Evolutionary conservation across 2,329 filamentous ascomycete genomes (phyloP).

Genomic region (Plectosphaerella plurivora): DNA sequence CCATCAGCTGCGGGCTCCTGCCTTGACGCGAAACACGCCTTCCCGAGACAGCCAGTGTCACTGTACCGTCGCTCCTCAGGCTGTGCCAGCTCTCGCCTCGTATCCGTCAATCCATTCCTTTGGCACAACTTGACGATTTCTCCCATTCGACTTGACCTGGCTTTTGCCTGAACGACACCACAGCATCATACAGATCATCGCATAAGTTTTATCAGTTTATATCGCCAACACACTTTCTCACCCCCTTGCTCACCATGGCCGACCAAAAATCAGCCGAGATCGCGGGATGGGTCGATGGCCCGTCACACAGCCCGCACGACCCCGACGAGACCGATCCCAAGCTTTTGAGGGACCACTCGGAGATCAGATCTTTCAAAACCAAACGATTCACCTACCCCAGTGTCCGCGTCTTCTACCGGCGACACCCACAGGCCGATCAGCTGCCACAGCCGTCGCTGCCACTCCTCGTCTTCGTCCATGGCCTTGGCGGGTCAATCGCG

Average conservation of each 20-base stretch:
- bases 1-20: no score
- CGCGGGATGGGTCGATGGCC: slow-evolving; percentile 5
- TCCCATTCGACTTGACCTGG: not conserved
- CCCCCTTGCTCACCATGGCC: slow-evolving; percentile 4
- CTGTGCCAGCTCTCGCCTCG: no score
- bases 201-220: not conserved
- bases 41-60: no score
- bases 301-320: slow-evolving; percentile 16
- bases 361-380: slow-evolving; percentile 68
- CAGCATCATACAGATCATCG: not conserved
- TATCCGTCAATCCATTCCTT: no score
- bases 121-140: no score
- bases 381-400: slow-evolving; percentile 64
- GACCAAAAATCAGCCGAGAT: slow-evolving; percentile 4
- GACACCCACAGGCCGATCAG: slow-evolving; percentile 77
- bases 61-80: no score
- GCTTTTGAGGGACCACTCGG: slow-evolving; percentile 74
- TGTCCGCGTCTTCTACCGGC: slow-evolving; percentile 78
- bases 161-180: not conserved
- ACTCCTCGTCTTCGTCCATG: slow-evolving; percentile 86
- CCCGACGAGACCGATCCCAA: slow-evolving; percentile 64
- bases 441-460: slow-evolving; percentile 71
- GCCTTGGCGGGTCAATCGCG: slow-evolving; percentile 84
- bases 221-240: not conserved
- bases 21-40: no score